These are phyloP conservation scores for Erythrobasidium hasegawianum DNA, from an alignment of 1,284 basidiomycete genomes.

Conservation along the genomic window DNA sequence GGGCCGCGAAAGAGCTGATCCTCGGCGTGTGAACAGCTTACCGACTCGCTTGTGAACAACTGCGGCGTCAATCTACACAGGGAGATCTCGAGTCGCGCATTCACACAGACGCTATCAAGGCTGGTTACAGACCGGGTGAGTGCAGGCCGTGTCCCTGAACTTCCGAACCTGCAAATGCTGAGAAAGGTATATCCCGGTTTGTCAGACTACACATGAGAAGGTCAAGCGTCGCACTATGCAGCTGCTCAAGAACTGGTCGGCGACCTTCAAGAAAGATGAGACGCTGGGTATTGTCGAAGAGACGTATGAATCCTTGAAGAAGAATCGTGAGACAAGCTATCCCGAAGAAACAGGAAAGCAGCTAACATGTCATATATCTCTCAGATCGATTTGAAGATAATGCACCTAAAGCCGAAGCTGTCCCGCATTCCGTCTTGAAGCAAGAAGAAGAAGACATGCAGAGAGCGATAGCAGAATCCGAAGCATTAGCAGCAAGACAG, in stretches of 20 bases:
- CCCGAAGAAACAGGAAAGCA: neutral
- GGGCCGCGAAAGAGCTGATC: neutral
- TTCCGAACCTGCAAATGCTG: neutral
- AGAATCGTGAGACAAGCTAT: slow-evolving; percentile 30
- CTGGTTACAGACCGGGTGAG: slow-evolving; percentile 81
- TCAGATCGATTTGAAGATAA: slow-evolving; percentile 26
- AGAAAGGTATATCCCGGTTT: slow-evolving; percentile 2
- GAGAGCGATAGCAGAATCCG: slow-evolving; percentile 70
- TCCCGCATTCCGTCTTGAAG: slow-evolving; percentile 26
- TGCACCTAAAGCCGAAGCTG: slow-evolving; percentile 1
- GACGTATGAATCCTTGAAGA: slow-evolving; percentile 72
- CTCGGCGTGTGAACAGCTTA: slow-evolving; percentile 54
- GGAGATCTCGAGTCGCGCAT: slow-evolving; percentile 83
- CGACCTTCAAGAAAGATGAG: slow-evolving; percentile 64
- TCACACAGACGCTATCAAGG: slow-evolving; percentile 81
- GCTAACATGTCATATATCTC: too few relatives aligned
- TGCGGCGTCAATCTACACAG: slow-evolving; percentile 73
- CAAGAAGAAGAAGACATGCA: slow-evolving; percentile 69
- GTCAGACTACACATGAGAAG: slow-evolving; percentile 78
- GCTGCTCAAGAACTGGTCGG: slow-evolving; percentile 78
- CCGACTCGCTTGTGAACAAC: slow-evolving; percentile 88
- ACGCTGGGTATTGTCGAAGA: slow-evolving; percentile 88
- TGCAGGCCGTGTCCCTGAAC: neutral
- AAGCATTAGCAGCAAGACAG: slow-evolving; percentile 34
- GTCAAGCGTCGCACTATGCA: slow-evolving; percentile 71